phyloP scores from a whole-genome alignment of 768 basidiomycete species.

The Macrolepiota dolichaula region DNA sequence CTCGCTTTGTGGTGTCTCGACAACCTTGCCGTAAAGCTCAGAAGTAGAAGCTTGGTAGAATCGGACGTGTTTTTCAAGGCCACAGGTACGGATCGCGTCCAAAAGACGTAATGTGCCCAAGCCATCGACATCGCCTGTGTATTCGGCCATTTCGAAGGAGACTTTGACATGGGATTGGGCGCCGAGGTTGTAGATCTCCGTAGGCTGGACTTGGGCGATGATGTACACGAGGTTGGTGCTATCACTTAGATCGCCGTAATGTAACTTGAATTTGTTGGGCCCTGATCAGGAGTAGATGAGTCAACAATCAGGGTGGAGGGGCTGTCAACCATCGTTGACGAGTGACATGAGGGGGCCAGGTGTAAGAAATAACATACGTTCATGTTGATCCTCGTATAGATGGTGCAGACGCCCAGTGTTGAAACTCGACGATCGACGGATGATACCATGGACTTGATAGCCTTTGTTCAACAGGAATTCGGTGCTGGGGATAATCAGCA shows the following conservation, averaged over 20 bases:
- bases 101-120: conserved; percentile 93
- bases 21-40: conserved; percentile 95
- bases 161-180: conserved; percentile 99
- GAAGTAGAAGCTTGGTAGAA: conserved; percentile 99
- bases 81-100: conserved; percentile 94
- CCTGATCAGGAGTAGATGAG: conserved; percentile 31
- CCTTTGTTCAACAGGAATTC: conserved; percentile 85
- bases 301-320: neutral
- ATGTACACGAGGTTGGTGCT: conserved; percentile 97
- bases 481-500: conserved; percentile 43
- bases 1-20: conserved; percentile 93
- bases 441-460: conserved; percentile 93
- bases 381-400: conserved; percentile 90
- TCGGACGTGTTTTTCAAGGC: conserved; percentile 86
- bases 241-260: conserved; percentile 93
- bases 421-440: conserved; percentile 96
- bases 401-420: conserved; percentile 95
- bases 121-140: conserved; percentile 96
- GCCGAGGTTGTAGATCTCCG: conserved; percentile 97
- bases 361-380: conserved; percentile 51
- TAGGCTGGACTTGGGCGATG: conserved; percentile 90
- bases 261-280: conserved; percentile 75
- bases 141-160: conserved; percentile 99
- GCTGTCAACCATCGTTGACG: neutral
- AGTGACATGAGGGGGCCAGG: neutral